A percentile compares a stretch with the other conserved stretches of the same genome.
Evolutionary conservation across 1,139 yeast species (phyloP).

Genomic region (Saccharomyces hybrid): DNA sequence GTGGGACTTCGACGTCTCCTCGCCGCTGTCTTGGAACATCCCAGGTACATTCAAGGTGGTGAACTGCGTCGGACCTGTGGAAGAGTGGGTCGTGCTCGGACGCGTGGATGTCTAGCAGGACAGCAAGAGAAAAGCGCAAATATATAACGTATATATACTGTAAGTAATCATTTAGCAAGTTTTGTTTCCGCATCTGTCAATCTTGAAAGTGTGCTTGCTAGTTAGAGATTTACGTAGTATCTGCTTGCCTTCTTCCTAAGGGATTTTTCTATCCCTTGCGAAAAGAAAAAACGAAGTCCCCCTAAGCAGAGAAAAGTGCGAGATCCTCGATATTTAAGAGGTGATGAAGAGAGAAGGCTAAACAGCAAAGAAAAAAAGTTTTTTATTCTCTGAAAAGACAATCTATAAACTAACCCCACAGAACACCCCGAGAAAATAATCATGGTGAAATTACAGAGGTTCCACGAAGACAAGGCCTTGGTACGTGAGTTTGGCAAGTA

Average conservation of each 20-base stretch:
- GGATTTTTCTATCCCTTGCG: constrained; percentile 35
- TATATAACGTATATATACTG: constrained; percentile 38
- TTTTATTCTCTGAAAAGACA: neutral
- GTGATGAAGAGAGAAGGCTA: neutral
- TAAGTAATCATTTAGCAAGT: constrained; percentile 9
- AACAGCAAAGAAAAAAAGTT: neutral
- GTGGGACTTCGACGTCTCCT: constrained; percentile 18
- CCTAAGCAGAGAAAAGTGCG: neutral
- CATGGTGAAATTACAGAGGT: constrained; percentile 43
- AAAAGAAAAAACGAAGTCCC: neutral
- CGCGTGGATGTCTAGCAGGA: neutral
- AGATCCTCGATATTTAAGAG: neutral
- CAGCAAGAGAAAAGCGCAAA: constrained; percentile 29
- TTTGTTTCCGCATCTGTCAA: constrained; percentile 6
- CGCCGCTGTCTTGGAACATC: constrained; percentile 22
- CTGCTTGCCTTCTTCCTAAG: constrained; percentile 10
- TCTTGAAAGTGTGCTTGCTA: constrained; percentile 6
- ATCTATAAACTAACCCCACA: neutral
- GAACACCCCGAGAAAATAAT: constrained; percentile 6
- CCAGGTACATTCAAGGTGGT: constrained; percentile 62
- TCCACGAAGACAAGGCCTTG: constrained; percentile 46
- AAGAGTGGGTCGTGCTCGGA: constrained; percentile 65
- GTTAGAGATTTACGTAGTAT: constrained; percentile 2
- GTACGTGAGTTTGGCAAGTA: constrained; percentile 50
- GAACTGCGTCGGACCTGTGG: constrained; percentile 66